Evolutionary conservation across 371 early-diverging fungal genomes (phyloP).

Genomic region (Mortierella sp.): DNA sequence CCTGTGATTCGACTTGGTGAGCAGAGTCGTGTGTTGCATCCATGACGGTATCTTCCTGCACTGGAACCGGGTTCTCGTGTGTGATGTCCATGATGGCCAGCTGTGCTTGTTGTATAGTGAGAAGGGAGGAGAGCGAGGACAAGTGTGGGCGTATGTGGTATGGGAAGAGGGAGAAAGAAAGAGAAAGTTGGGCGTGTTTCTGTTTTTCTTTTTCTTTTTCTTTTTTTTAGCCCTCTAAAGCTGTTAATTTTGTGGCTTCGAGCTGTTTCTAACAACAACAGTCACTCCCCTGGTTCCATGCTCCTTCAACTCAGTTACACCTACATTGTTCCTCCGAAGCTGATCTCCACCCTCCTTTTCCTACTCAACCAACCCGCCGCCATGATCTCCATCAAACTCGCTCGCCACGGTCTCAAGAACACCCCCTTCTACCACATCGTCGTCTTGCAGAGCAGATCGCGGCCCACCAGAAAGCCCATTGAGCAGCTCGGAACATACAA

Average conservation of each 20-base stretch:
- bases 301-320: neutral
- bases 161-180: neutral
- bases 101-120: neutral
- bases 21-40: conserved; percentile 9
- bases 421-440: conserved; percentile 97
- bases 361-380: neutral
- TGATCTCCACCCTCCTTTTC: neutral
- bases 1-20: neutral
- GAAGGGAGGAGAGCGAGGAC: neutral
- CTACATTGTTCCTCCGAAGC: neutral
- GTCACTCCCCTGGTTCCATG: conserved; percentile 4
- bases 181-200: neutral
- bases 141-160: neutral
- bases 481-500: conserved; percentile 95
- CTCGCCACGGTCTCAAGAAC: conserved; percentile 90
- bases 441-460: conserved; percentile 85
- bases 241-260: conserved; percentile 26
- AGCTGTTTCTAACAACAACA: conserved; percentile 25
- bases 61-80: neutral
- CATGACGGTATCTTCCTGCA: conserved; percentile 20
- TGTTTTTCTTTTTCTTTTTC: conserved; percentile 15
- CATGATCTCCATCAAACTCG: conserved; percentile 81
- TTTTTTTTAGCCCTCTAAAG: neutral
- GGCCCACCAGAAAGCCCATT: conserved; percentile 90
- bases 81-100: conserved; percentile 16